phyloP scores from a whole-genome alignment of 208 protist species.

The Acanthamoeba royreba region DNA sequence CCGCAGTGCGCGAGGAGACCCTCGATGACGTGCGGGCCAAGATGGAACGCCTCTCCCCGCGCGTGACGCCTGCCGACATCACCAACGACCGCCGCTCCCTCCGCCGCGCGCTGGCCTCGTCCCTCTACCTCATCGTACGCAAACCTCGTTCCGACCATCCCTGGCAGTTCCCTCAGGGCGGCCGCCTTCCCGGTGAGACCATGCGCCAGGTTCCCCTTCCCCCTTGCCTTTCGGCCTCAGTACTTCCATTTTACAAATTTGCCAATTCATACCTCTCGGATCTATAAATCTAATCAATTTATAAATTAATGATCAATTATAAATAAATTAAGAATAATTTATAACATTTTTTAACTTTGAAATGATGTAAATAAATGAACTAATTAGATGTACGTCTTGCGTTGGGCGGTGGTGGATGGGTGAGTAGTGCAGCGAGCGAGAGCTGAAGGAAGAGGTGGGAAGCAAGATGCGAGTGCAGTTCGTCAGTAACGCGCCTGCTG shows the following conservation, averaged over 20 bases:
- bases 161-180: slow-evolving; percentile 58
- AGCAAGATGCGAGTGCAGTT: neutral
- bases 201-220: slow-evolving; percentile 10
- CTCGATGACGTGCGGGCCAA: slow-evolving; percentile 10
- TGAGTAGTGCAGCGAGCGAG: neutral
- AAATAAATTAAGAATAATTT: neutral
- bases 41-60: neutral
- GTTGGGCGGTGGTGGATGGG: neutral
- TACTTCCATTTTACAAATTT: neutral
- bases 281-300: neutral
- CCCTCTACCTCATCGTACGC: slow-evolving; percentile 48
- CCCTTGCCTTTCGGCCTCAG: neutral
- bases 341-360: neutral
- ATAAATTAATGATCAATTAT: neutral
- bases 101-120: neutral
- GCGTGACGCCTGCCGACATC: neutral
- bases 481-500: neutral
- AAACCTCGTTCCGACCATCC: slow-evolving; percentile 24
- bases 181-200: neutral
- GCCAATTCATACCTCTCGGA: neutral
- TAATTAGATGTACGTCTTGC: neutral
- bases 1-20: neutral
- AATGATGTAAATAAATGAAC: neutral
- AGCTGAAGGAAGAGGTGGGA: slow-evolving; percentile 16
- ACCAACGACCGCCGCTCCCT: slow-evolving; percentile 25